A percentile compares a stretch with the other conserved stretches of the same genome.
These are phyloP conservation scores for Monilinia fructigena DNA, from an alignment of 2,329 filamentous ascomycete genomes.

Conservation along the genomic window DNA sequence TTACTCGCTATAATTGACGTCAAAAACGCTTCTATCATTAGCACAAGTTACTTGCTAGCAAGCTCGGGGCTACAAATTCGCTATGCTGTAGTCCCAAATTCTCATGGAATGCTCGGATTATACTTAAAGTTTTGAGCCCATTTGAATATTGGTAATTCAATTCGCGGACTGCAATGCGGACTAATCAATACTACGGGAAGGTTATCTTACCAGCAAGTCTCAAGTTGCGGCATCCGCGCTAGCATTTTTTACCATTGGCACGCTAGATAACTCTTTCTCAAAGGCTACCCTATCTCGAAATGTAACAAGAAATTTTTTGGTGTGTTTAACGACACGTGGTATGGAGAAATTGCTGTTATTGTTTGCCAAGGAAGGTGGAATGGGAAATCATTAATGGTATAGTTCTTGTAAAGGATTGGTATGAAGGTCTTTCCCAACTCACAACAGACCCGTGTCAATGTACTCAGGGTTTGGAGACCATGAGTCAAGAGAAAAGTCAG, in stretches of 20 bases:
- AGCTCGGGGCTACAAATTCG: background rate
- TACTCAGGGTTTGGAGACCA: background rate
- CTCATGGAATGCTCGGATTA: background rate
- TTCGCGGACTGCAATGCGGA: background rate
- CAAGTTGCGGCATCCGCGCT: background rate
- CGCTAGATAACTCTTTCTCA: too few relatives aligned
- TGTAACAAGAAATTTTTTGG: background rate
- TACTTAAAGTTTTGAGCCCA: background rate
- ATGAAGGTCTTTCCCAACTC: background rate
- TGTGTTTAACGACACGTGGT: background rate
- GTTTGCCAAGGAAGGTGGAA: background rate
- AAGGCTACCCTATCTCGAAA: background rate
- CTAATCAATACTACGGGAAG: background rate
- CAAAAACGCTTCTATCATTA: background rate
- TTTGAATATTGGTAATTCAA: background rate
- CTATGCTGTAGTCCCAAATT: background rate
- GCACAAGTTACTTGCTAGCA: background rate
- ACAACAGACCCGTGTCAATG: background rate
- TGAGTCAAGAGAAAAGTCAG: background rate
- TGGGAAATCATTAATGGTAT: background rate
- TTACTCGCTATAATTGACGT: background rate
- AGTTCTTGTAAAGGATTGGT: background rate
- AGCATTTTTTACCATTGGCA: background rate
- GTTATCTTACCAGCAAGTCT: background rate
- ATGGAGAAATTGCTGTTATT: background rate